These are phyloP conservation scores for Lactarius psammicola DNA, from an alignment of 768 basidiomycete genomes.

Conservation along the genomic window DNA sequence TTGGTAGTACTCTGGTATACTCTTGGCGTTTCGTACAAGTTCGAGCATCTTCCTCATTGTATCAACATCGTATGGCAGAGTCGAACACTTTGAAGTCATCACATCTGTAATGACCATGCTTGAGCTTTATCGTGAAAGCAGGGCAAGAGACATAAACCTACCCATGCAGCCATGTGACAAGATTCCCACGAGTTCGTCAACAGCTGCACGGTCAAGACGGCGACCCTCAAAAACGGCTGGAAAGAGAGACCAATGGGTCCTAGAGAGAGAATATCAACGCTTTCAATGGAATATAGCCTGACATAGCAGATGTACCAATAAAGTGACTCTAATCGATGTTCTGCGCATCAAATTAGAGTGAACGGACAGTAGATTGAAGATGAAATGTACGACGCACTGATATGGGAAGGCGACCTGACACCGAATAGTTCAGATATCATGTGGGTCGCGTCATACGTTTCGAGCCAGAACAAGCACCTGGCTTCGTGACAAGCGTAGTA, in stretches of 20 bases:
- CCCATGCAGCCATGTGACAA: conserved; percentile 35
- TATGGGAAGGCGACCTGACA: neutral
- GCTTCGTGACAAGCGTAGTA: neutral
- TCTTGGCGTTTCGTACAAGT: neutral
- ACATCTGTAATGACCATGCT: neutral
- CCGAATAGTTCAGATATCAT: conserved; percentile 28
- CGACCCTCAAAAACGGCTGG: conserved; percentile 1
- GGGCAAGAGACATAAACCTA: conserved; percentile 22
- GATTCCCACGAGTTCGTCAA: conserved; percentile 37
- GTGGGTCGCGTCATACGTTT: conserved; percentile 38
- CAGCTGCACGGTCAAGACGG: conserved; percentile 10
- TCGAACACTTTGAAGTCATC: neutral
- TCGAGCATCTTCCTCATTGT: neutral
- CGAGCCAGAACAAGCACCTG: conserved; percentile 42
- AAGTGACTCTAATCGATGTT: neutral
- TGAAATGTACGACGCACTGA: neutral
- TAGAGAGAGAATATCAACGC: conserved; percentile 3
- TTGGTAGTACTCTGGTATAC: neutral
- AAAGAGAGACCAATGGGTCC: neutral
- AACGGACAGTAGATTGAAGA: neutral
- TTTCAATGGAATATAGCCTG: conserved; percentile 1
- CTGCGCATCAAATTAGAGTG: neutral
- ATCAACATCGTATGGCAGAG: neutral
- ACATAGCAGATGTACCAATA: conserved; percentile 30
- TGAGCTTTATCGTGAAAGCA: neutral